Evolutionary conservation across 371 early-diverging fungal genomes (phyloP), one percentile per base, ranked within the genome.

Genomic region (Apophysomyces trapeziformis): DNA sequence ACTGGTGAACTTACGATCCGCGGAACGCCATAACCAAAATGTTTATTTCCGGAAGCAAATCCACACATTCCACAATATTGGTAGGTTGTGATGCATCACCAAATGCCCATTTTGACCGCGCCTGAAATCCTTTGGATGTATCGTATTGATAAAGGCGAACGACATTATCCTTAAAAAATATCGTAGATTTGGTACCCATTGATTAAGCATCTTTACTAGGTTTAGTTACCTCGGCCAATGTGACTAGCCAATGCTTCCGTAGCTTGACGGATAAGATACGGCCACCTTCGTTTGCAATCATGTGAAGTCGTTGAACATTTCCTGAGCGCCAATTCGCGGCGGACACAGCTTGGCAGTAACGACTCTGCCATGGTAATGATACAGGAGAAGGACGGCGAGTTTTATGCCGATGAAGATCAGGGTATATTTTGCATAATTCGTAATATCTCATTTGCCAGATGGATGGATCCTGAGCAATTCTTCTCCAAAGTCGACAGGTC

Each of bases 311-410:
- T 60, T 82, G 79, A 44, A 77, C 79, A 38, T 54, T 65, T 5
- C 82, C 82, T 71, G 73, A 73, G 39, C 78, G 66, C 82, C 82
- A 82, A 64, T 79, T 77, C n/a, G 70, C 69, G 38, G 69, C 58
- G 2, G 75, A 72, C 13, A 69, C 75, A 18, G 78, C 75, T 16
- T 70, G 82, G 65, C 79, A 77, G 50, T 79, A 82, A 16, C 76
- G 60, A 21, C 69, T 64, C 26, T 75, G 77, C 77, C 79, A 79
- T 1, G 77, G 64, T 38, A 76, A 50, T 21, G 54, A 6, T 16
- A 21, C 54, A 21, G 54, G n/a, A 21, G 54, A 26, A 7, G 54
- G 9, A 2, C 11, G 44, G 14, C 21, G 38, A 9, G 3, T 26
- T 54, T 71, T 65, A 57, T 77, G 80, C 38, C 72, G 71, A 57